These are phyloP conservation scores for Fragosphaeria purpurea DNA, from an alignment of 2,329 filamentous ascomycete genomes.

Conservation along the genomic window DNA sequence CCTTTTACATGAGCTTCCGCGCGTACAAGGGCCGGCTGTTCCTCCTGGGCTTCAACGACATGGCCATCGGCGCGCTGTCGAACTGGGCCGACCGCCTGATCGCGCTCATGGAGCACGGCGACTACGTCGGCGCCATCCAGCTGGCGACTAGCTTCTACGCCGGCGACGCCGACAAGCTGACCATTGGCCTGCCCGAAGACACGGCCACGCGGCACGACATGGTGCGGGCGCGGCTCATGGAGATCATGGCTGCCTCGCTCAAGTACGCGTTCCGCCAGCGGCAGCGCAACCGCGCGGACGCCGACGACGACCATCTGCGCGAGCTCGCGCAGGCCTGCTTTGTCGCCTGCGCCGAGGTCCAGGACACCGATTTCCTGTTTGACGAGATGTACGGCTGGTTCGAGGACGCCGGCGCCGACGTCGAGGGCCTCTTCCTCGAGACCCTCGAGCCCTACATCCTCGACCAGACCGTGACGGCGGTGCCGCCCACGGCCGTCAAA, in stretches of 20 bases:
- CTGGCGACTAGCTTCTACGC: constrained; percentile 88
- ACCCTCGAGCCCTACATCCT: constrained; percentile 82
- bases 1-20: constrained; percentile 96
- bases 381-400: constrained; percentile 86
- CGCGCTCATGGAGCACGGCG: constrained; percentile 92
- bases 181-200: constrained; percentile 85
- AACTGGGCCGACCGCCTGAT: constrained; percentile 95
- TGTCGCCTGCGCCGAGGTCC: constrained; percentile 67
- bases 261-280: constrained; percentile 75
- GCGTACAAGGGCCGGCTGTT: constrained; percentile 92
- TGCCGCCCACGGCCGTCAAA: constrained; percentile 80
- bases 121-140: constrained; percentile 84
- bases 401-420: constrained; percentile 61
- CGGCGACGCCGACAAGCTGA: constrained; percentile 86
- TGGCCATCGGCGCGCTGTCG: constrained; percentile 82
- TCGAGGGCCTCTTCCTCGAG: constrained; percentile 72
- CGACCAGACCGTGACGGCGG: constrained; percentile 59
- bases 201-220: constrained; percentile 63
- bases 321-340: constrained; percentile 80
- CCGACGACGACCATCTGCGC: constrained; percentile 52
- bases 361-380: constrained; percentile 75
- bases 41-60: constrained; percentile 83
- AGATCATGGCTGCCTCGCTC: constrained; percentile 87
- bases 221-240: constrained; percentile 79
- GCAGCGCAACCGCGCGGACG: constrained; percentile 34